Conservation (phyloP, 257 asterid species). For the Capsicum rhomboideum region DNA sequence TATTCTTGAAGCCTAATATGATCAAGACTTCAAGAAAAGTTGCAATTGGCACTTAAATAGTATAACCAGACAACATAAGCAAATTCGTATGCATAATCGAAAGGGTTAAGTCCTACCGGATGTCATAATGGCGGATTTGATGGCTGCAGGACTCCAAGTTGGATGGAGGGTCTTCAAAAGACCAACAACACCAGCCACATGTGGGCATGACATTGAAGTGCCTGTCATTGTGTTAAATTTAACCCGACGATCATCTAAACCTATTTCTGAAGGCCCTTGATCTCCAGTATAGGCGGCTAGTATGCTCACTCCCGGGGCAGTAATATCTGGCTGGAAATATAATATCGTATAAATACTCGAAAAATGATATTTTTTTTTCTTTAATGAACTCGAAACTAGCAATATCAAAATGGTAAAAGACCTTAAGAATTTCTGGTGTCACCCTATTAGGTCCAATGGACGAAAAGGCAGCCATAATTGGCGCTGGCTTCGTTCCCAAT, state of each 20-base stretch:
- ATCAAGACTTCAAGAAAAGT: neutral
- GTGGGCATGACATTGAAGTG: constrained; percentile 98
- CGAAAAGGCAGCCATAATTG: constrained; percentile 89
- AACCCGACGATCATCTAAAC: constrained; percentile 44
- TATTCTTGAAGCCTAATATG: neutral
- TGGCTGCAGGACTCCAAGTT: constrained; percentile 93
- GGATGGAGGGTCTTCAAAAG: constrained; percentile 79
- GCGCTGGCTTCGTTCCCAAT: constrained; percentile 68
- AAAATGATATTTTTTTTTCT: neutral
- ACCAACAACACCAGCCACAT: constrained; percentile 78
- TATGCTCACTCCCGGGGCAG: constrained; percentile 91
- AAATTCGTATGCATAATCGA: neutral
- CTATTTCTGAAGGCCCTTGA: constrained; percentile 53
- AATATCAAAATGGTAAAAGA: neutral
- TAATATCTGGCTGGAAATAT: constrained; percentile 76
- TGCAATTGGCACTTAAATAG: neutral
- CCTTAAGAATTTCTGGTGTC: constrained; percentile 80
- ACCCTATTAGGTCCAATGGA: constrained; percentile 63
- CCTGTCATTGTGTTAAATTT: constrained; percentile 64
- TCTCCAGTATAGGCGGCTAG: constrained; percentile 77
- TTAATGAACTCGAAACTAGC: neutral
- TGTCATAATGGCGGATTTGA: constrained; percentile 82
- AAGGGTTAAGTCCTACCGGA: constrained; percentile 31
- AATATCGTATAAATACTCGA: neutral
- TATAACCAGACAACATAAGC: neutral